Percentiles rank a stretch among this genome's conserved stretches.
Conservation (phyloP, 768 basidiomycete species). For the Collybia nuda region DNA sequence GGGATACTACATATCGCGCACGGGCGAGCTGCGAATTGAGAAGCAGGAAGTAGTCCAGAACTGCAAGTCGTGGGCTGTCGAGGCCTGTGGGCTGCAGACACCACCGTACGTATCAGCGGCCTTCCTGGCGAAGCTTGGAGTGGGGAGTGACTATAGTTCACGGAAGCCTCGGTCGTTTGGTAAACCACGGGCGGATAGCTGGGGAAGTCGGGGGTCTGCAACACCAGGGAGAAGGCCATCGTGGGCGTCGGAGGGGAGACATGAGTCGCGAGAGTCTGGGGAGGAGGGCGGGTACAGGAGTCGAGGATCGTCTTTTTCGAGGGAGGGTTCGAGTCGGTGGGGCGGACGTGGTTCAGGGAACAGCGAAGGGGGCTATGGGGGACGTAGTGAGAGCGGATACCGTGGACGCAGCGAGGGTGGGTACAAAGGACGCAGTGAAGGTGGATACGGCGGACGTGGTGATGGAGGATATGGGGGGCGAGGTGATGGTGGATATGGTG, state of each 20-base stretch:
- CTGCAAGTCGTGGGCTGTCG: slow-evolving; percentile 59
- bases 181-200: neutral
- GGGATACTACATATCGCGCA: slow-evolving; percentile 68
- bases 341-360: neutral
- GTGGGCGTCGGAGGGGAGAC: neutral
- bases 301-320: neutral
- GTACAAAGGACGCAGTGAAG: neutral
- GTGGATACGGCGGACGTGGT: neutral
- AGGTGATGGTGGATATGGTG: neutral
- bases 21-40: slow-evolving; percentile 44
- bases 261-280: neutral
- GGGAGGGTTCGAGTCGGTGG: neutral
- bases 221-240: neutral
- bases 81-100: slow-evolving; percentile 48
- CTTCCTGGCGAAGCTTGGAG: slow-evolving; percentile 36
- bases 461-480: neutral
- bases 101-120: slow-evolving; percentile 51
- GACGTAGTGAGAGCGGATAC: neutral
- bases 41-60: slow-evolving; percentile 50
- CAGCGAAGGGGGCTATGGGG: neutral
- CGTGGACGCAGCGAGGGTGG: neutral
- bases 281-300: slow-evolving; percentile 1
- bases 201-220: slow-evolving; percentile 1
- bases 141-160: neutral
- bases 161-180: neutral